Conservation (phyloP, 2,329 filamentous ascomycete species). For the Pseudogymnoascus sp. region DNA sequence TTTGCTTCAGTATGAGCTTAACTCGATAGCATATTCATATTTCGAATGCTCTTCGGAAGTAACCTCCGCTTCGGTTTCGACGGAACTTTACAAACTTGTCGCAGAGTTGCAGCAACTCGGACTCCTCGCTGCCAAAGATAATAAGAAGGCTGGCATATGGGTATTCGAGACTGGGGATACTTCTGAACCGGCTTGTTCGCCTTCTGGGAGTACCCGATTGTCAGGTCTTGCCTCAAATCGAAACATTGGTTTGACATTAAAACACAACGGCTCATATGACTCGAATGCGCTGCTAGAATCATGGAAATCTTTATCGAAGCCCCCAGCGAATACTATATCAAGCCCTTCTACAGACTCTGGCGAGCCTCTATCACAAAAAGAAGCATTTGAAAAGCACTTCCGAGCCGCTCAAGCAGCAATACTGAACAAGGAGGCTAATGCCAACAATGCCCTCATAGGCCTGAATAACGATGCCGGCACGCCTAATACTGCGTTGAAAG, state of each 20-base stretch:
- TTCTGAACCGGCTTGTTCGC: neutral
- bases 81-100: slow-evolving; percentile 22
- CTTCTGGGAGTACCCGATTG: neutral
- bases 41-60: slow-evolving; percentile 19
- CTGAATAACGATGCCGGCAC: slow-evolving; percentile 11
- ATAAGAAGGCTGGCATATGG: slow-evolving; percentile 8
- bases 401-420: neutral
- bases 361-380: slow-evolving; percentile 3
- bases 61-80: slow-evolving; percentile 14
- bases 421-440: neutral
- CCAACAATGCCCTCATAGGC: neutral
- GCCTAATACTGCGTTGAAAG: slow-evolving; percentile 20
- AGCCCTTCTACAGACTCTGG: neutral
- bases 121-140: neutral
- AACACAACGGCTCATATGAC: slow-evolving; percentile 9
- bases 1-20: slow-evolving; percentile 24
- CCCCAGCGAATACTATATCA: neutral
- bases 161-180: slow-evolving; percentile 3
- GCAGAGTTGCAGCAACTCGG: slow-evolving; percentile 21
- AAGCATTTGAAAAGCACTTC: neutral
- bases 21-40: slow-evolving; percentile 29
- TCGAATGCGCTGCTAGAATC: slow-evolving; percentile 16
- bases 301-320: slow-evolving; percentile 9
- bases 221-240: neutral
- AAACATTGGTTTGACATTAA: neutral